Evolutionary conservation across 1,139 yeast species (phyloP).

Genomic region (Debaryomyces fabryi): DNA sequence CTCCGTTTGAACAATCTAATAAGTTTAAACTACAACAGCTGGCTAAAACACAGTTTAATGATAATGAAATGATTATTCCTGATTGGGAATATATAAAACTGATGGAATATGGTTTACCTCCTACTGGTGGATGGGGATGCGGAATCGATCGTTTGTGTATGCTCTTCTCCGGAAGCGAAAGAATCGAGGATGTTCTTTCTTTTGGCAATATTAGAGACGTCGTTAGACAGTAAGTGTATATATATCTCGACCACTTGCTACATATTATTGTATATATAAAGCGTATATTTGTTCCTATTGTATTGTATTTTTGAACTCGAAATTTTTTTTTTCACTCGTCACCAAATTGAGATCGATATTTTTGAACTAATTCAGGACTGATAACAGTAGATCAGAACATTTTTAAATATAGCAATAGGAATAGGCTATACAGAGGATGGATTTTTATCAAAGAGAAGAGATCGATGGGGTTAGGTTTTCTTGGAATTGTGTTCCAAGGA

Average conservation of each 20-base stretch:
- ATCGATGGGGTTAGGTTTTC: slow-evolving; percentile 85
- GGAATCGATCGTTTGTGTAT: slow-evolving; percentile 89
- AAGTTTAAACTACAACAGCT: slow-evolving; percentile 64
- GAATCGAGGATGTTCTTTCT: slow-evolving; percentile 79
- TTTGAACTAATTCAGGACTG: background rate
- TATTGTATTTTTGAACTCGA: background rate
- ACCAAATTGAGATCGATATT: background rate
- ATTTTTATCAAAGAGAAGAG: slow-evolving; percentile 86
- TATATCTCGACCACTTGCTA: background rate
- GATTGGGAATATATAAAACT: slow-evolving; percentile 72
- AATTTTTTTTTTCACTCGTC: slow-evolving; percentile 2
- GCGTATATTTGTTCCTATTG: background rate
- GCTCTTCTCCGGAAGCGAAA: slow-evolving; percentile 63
- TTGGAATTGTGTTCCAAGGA: slow-evolving; percentile 80
- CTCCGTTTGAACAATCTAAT: slow-evolving; percentile 65
- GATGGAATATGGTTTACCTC: slow-evolving; percentile 94
- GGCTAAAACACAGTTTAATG: slow-evolving; percentile 50
- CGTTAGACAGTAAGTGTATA: slow-evolving; percentile 12
- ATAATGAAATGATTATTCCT: slow-evolving; percentile 67
- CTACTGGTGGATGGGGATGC: slow-evolving; percentile 98
- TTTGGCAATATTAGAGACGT: slow-evolving; percentile 86
- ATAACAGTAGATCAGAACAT: background rate
- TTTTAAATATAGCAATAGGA: background rate
- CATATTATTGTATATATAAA: slow-evolving; percentile 9
- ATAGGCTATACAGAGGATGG: slow-evolving; percentile 31